These are phyloP conservation scores for Cladosporium sp. DNA, from an alignment of 2,329 filamentous ascomycete genomes.

Conservation along the genomic window DNA sequence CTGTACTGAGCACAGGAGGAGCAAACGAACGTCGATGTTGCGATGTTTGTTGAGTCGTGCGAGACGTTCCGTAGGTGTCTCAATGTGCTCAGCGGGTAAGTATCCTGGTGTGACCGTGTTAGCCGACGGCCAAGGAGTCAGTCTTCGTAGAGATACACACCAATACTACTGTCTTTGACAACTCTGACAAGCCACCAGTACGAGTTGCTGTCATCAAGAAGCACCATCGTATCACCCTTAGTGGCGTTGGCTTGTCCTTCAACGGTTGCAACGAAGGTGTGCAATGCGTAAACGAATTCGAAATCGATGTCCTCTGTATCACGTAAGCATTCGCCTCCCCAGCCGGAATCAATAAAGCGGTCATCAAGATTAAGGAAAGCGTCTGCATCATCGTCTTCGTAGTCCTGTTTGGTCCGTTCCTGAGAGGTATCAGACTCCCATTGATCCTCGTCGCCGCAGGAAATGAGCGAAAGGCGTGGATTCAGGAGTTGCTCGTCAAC, in stretches of 20 bases:
- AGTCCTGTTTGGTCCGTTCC: constrained; percentile 21
- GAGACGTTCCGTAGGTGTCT: constrained; percentile 92
- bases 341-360: constrained; percentile 70
- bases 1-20: background rate
- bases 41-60: constrained; percentile 95
- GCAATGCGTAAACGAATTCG: constrained; percentile 97
- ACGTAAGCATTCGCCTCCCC: constrained; percentile 84
- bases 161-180: constrained; percentile 96
- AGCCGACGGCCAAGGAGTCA: background rate
- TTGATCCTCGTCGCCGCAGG: constrained; percentile 32
- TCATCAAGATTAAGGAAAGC: constrained; percentile 59
- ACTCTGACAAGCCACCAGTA: constrained; percentile 99
- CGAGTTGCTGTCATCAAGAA: constrained; percentile 97
- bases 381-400: constrained; percentile 64
- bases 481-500: constrained; percentile 46
- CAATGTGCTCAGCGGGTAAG: constrained; percentile 94
- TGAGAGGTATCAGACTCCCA: constrained; percentile 33
- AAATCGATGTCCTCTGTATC: constrained; percentile 98
- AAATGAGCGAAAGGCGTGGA: constrained; percentile 30
- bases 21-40: constrained; percentile 81
- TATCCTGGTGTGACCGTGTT: constrained; percentile 65
- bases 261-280: constrained; percentile 96
- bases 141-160: constrained; percentile 45
- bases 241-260: constrained; percentile 98
- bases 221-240: constrained; percentile 97